Evolutionary conservation across 352 stramenopile genomes (phyloP).

Genomic region (Phytophthora fragariaefolia): DNA sequence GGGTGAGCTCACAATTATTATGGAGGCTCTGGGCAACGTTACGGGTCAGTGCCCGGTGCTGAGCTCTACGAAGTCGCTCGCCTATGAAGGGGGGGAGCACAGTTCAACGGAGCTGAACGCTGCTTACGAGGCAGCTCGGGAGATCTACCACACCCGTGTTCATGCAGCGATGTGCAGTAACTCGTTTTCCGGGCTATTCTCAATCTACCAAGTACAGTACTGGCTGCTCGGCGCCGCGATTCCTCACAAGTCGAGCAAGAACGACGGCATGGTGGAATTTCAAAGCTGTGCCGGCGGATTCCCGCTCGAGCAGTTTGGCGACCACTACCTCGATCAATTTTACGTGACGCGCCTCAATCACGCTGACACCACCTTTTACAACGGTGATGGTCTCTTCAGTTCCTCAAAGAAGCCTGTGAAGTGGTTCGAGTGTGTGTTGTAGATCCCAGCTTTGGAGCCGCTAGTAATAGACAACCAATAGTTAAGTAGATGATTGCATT

Average conservation of each 20-base stretch:
- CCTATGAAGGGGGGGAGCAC: slow-evolving; percentile 42
- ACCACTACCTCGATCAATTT: slow-evolving; percentile 50
- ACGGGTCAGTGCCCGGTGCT: slow-evolving; percentile 46
- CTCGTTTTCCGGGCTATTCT: slow-evolving; percentile 45
- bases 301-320: slow-evolving; percentile 37
- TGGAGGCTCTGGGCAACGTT: slow-evolving; percentile 41
- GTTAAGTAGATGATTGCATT: slow-evolving; percentile 12
- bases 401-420: slow-evolving; percentile 63
- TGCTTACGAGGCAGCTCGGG: slow-evolving; percentile 40
- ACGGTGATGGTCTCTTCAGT: slow-evolving; percentile 61
- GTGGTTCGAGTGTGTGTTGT: slow-evolving; percentile 79
- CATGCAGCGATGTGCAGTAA: slow-evolving; percentile 53
- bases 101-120: slow-evolving; percentile 25
- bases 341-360: slow-evolving; percentile 76
- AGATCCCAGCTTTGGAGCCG: slow-evolving; percentile 12
- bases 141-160: slow-evolving; percentile 39
- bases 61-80: slow-evolving; percentile 37
- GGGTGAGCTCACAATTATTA: slow-evolving; percentile 31
- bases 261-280: slow-evolving; percentile 60
- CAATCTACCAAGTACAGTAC: slow-evolving; percentile 39
- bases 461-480: slow-evolving; percentile 16
- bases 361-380: slow-evolving; percentile 64
- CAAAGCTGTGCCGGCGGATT: slow-evolving; percentile 60
- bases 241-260: slow-evolving; percentile 47
- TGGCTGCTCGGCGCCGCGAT: slow-evolving; percentile 34